phyloP scores from a whole-genome alignment of 345 rosid genomes.

The Lumnitzera littorea region DNA sequence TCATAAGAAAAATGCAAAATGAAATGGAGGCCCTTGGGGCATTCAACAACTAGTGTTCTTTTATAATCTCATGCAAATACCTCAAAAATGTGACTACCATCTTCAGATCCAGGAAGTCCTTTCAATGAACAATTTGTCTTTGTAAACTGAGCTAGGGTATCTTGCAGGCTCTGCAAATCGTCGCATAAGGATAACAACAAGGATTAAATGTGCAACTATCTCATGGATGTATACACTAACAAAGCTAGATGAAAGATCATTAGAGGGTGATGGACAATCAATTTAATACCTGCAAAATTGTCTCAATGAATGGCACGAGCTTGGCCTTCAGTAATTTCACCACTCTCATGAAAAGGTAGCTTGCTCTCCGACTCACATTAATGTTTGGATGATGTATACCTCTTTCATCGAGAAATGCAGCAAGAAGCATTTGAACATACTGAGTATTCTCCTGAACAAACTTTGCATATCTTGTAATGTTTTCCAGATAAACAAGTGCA shows the following conservation, averaged over 20 bases:
- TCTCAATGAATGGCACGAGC: constrained; percentile 85
- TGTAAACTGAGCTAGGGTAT: constrained; percentile 61
- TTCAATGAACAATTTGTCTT: constrained; percentile 36
- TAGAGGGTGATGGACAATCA: neutral
- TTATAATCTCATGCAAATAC: constrained; percentile 19
- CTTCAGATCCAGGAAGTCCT: constrained; percentile 63
- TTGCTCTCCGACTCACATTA: constrained; percentile 78
- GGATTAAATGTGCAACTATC: neutral
- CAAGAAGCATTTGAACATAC: constrained; percentile 59
- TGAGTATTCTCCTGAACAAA: constrained; percentile 69
- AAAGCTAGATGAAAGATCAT: constrained; percentile 1
- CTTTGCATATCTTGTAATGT: constrained; percentile 73
- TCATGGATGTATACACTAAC: neutral
- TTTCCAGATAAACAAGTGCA: constrained; percentile 80
- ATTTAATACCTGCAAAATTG: constrained; percentile 62
- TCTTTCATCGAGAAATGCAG: constrained; percentile 91
- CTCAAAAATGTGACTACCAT: constrained; percentile 89
- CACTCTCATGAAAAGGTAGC: constrained; percentile 86
- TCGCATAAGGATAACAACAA: neutral
- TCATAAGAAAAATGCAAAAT: too few relatives aligned
- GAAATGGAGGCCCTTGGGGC: too few relatives aligned
- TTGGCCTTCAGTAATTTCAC: constrained; percentile 78
- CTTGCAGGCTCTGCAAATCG: constrained; percentile 65
- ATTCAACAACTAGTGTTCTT: too few relatives aligned
- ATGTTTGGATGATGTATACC: constrained; percentile 83